Percentiles rank a stretch among this genome's conserved stretches.
These are phyloP conservation scores for Paramecium tetraurelia DNA, from an alignment of 73 alveolate genomes.

Conservation along the genomic window DNA sequence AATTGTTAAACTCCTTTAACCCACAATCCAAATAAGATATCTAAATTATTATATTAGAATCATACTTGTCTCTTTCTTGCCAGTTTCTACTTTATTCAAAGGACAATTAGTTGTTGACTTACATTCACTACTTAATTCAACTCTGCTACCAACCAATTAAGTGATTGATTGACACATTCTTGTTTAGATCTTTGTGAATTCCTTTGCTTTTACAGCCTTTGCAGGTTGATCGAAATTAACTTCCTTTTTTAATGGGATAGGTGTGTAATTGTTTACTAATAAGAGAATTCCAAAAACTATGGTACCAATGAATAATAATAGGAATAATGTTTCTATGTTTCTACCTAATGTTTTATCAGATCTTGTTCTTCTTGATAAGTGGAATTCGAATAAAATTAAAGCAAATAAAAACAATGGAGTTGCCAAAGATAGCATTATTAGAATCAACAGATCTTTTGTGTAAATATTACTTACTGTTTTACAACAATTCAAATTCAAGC, in stretches of 20 bases:
- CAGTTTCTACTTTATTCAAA: background rate
- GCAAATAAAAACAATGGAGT: background rate
- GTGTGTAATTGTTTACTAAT: background rate
- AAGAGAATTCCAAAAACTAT: background rate
- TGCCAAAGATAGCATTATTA: background rate
- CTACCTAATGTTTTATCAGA: background rate
- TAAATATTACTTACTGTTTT: background rate
- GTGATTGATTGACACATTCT: background rate
- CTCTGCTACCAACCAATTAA: background rate
- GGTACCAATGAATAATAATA: background rate
- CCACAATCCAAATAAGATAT: conserved; percentile 28
- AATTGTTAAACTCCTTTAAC: background rate
- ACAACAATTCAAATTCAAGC: background rate
- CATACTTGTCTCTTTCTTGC: background rate
- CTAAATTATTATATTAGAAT: background rate
- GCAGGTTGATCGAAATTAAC: background rate
- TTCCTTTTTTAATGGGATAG: background rate
- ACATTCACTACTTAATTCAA: background rate
- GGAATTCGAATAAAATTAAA: background rate
- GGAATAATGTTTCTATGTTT: background rate
- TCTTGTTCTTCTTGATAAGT: background rate
- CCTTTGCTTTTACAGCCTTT: background rate
- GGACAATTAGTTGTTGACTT: background rate
- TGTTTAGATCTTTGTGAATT: background rate
- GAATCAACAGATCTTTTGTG: background rate